A percentile compares a stretch with the other conserved stretches of the same genome.
Evolutionary conservation across 805 yeast species (phyloP).

Genomic region (Candida parachauliodes): DNA sequence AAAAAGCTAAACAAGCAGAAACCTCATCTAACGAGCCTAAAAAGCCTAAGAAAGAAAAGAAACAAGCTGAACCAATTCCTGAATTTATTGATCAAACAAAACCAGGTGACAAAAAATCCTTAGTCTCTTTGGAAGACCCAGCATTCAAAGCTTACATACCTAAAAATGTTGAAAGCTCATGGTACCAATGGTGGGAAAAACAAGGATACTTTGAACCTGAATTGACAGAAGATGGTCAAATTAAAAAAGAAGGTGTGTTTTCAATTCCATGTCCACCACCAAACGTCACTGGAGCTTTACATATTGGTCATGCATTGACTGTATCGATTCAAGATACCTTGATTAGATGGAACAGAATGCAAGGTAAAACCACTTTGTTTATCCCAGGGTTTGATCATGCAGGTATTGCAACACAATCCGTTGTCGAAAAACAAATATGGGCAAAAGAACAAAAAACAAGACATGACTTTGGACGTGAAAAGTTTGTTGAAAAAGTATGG

Average conservation of each 20-base stretch:
- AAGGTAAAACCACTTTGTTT: conserved; percentile 88
- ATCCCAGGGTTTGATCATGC: conserved; percentile 99
- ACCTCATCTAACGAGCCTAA: conserved; percentile 34
- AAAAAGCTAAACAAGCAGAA: conserved; percentile 52
- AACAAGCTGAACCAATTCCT: conserved; percentile 52
- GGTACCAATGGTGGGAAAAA: conserved; percentile 97
- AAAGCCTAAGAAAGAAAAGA: conserved; percentile 68
- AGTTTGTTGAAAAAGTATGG: conserved; percentile 86
- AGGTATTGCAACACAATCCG: conserved; percentile 98
- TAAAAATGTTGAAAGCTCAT: conserved; percentile 86
- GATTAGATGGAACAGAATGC: conserved; percentile 94
- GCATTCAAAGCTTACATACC: conserved; percentile 94
- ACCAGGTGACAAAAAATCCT: conserved; percentile 86
- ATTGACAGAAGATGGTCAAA: conserved; percentile 66
- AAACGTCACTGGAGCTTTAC: conserved; percentile 97
- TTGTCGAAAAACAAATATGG: conserved; percentile 95
- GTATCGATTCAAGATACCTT: conserved; percentile 92
- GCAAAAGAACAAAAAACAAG: conserved; percentile 82
- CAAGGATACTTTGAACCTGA: conserved; percentile 88
- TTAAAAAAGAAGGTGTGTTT: conserved; percentile 80
- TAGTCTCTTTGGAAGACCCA: conserved; percentile 86
- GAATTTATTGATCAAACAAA: conserved; percentile 80
- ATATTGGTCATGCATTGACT: conserved; percentile 97
- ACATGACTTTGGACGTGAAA: conserved; percentile 93
- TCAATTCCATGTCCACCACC: conserved; percentile 99